These are phyloP conservation scores for Skeletonema grethae DNA, from an alignment of 108 stramenopile species.

Conservation along the genomic window DNA sequence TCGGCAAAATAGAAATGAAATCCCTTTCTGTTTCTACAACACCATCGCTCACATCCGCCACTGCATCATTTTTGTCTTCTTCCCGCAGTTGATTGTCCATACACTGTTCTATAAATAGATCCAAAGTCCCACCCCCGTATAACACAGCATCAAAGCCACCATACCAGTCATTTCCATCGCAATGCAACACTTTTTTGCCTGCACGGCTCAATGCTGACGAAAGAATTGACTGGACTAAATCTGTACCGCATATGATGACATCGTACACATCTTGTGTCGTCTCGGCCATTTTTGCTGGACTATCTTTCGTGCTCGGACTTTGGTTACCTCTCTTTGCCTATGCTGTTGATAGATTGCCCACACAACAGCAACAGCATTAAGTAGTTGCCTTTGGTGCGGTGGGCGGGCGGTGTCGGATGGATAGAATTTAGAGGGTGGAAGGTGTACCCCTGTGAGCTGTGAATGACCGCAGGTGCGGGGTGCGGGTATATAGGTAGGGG, in stretches of 20 bases:
- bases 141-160: conserved; percentile 80
- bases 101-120: conserved; percentile 43
- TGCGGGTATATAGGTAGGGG: no score
- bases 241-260: conserved; percentile 79
- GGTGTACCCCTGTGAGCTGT: no score
- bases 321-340: no score
- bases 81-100: conserved; percentile 16
- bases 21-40: neutral
- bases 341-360: no score
- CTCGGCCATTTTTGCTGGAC: conserved; percentile 19
- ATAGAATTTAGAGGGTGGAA: no score
- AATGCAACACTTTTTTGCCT: conserved; percentile 74
- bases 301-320: no score
- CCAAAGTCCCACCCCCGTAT: conserved; percentile 35
- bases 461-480: no score
- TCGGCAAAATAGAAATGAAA: conserved; percentile 15
- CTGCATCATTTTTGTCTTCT: neutral
- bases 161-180: conserved; percentile 78
- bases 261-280: conserved; percentile 55
- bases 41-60: neutral
- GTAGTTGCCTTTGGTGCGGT: no score
- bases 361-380: no score
- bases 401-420: no score
- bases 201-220: conserved; percentile 78
- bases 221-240: conserved; percentile 73